phyloP scores from a whole-genome alignment of 106 monocot species.

The Phalaenopsis aphrodite region DNA sequence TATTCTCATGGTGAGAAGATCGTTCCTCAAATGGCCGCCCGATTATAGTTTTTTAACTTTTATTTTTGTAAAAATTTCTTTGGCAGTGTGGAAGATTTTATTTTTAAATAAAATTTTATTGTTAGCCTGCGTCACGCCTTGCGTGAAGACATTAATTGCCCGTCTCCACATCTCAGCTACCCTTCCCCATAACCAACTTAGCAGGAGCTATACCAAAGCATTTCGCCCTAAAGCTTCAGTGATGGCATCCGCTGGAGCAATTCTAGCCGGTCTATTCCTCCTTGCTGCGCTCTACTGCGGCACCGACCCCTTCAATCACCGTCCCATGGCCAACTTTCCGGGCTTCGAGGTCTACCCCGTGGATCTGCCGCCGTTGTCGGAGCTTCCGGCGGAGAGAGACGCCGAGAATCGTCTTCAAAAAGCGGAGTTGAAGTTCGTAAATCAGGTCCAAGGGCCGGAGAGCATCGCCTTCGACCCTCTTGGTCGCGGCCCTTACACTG shows the following conservation, averaged over 20 bases:
- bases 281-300: slow-evolving; percentile 58
- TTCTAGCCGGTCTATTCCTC: background rate
- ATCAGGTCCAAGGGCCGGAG: slow-evolving; percentile 87
- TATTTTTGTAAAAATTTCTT: no score
- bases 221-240: background rate
- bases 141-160: no score
- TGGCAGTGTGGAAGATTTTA: no score
- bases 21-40: no score
- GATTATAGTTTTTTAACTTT: no score
- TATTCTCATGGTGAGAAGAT: no score
- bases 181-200: no score
- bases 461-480: slow-evolving; percentile 76
- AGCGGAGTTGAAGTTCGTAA: slow-evolving; percentile 58
- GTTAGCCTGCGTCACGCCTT: no score
- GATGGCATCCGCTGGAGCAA: slow-evolving; percentile 1
- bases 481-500: slow-evolving; percentile 90
- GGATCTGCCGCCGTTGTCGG: slow-evolving; percentile 37
- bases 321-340: slow-evolving; percentile 71
- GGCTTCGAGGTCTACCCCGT: slow-evolving; percentile 59
- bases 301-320: slow-evolving; percentile 49
- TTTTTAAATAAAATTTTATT: no score
- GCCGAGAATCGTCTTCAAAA: slow-evolving; percentile 36
- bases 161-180: no score
- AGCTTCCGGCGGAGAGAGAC: slow-evolving; percentile 41
- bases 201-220: no score